Base-by-base conservation (phyloP, 2,329 filamentous ascomycete genomes). In the Calonectria montana region DNA sequence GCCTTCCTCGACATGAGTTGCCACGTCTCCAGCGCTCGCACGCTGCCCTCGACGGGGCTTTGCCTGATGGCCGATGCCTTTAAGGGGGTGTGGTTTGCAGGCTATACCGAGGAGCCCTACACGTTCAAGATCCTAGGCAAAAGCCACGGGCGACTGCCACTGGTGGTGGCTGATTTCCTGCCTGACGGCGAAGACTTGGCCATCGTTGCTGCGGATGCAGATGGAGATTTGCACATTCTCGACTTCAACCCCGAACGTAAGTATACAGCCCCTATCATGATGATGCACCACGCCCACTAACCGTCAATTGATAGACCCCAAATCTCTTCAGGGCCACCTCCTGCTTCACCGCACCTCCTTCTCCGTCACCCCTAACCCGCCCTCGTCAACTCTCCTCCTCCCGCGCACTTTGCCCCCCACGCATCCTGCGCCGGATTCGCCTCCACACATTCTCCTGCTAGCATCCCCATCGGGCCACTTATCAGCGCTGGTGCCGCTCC, bases 1-100 rank as follows among this genome's bases (percentile, higher is more conserved):
- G 97, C 97, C 0, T 99, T 99, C 81, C 94, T 99, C 88, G 97
- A 99, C 80, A 97, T 98, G 92, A 97, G 94, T 84, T 97, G 94
- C 83, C 97, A 98, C 79, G 94, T 98, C 15, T 94, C 92, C 2
- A 91, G 93, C n/a, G 90, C 95, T 66, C 97, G 96, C 80, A 94
- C 95, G 78, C 88, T 99, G 21, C 91, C 92, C 4, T 91, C 93
- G 1, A 97, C 95, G 0, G 96, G 96, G 0, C 88, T 99, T 81
- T 95, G 94, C 79, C 88, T 98, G 13, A 92, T 98, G 85, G 94
- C 94, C 0, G 97, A 99, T 84, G 94, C 94, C 0, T 92, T 97
- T 81, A 98, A 98, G 85, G 97, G 97, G 0, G 88, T 98, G 2
- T 98, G 97, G 95, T 97, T 99, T 77, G 94, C 94, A 0, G 97